These are phyloP conservation scores for Karstenula rhodostoma DNA, from an alignment of 2,329 filamentous ascomycete genomes.

Conservation along the genomic window DNA sequence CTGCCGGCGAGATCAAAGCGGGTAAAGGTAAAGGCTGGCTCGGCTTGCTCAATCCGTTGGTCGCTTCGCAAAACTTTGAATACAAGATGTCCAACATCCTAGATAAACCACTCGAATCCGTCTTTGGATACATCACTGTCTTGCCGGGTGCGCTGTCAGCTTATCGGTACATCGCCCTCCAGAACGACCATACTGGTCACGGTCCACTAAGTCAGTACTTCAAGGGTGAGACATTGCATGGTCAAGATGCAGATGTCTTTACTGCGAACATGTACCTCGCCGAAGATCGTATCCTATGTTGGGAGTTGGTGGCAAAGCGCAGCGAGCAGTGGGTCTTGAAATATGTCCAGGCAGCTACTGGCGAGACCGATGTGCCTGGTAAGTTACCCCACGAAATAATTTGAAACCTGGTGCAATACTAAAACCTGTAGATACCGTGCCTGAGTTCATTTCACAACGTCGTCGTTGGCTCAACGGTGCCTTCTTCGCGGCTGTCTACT, in stretches of 20 bases:
- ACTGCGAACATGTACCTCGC: slow-evolving; percentile 96
- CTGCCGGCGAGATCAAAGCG: slow-evolving; percentile 96
- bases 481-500: slow-evolving; percentile 98
- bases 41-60: slow-evolving; percentile 89
- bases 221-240: slow-evolving; percentile 97
- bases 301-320: slow-evolving; percentile 94
- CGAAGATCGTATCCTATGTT: slow-evolving; percentile 89
- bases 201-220: slow-evolving; percentile 98
- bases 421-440: slow-evolving; percentile 73
- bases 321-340: slow-evolving; percentile 97
- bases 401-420: not conserved
- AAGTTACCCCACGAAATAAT: slow-evolving; percentile 51
- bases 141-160: slow-evolving; percentile 93
- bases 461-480: slow-evolving; percentile 97
- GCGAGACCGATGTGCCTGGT: slow-evolving; percentile 98
- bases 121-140: slow-evolving; percentile 98
- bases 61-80: slow-evolving; percentile 98
- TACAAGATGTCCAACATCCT: slow-evolving; percentile 99
- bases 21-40: slow-evolving; percentile 88
- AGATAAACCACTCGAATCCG: slow-evolving; percentile 95
- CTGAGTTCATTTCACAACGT: slow-evolving; percentile 96
- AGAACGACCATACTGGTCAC: slow-evolving; percentile 95
- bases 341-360: slow-evolving; percentile 95
- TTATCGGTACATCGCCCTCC: slow-evolving; percentile 93
- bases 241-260: slow-evolving; percentile 95